Conservation (phyloP, 345 rosid species). For the Lepidium africanum region DNA sequence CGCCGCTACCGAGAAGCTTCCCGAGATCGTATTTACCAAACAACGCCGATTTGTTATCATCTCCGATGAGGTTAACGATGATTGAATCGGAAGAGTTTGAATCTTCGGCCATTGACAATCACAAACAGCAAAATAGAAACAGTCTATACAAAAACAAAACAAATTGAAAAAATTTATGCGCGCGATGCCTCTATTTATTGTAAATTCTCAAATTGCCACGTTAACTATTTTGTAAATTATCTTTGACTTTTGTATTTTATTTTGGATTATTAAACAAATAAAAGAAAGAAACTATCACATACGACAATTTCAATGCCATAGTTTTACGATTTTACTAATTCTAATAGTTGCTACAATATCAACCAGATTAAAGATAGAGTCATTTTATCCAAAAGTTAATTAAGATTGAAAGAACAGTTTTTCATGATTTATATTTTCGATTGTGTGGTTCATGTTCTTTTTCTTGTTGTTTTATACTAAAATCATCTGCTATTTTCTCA, state of each 20-base stretch:
- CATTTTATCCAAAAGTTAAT: not conserved
- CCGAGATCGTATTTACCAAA: constrained; percentile 68
- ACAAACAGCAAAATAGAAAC: not conserved
- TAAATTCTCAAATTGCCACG: constrained; percentile 9
- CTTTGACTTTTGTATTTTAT: too few relatives aligned
- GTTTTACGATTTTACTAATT: not conserved
- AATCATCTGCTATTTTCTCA: not conserved
- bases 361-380: not conserved
- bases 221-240: not conserved
- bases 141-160: not conserved
- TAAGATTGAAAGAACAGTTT: not conserved
- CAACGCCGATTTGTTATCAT: constrained; percentile 27
- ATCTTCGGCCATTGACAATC: constrained; percentile 16
- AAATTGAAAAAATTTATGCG: constrained; percentile 4
- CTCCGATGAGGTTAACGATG: constrained; percentile 29
- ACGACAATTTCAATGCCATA: constrained; percentile 7
- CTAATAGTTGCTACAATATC: not conserved
- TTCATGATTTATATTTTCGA: not conserved
- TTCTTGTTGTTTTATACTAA: not conserved
- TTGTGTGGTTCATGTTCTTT: not conserved
- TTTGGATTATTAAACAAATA: not conserved
- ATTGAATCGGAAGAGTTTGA: constrained; percentile 16
- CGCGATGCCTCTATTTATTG: constrained; percentile 23
- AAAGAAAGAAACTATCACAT: not conserved
- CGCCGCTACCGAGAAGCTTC: constrained; percentile 55